Evolutionary conservation across 176 grass and related monocot genomes (phyloP), one percentile per base, ranked within the genome.

Genomic region (Paspalum notatum): DNA sequence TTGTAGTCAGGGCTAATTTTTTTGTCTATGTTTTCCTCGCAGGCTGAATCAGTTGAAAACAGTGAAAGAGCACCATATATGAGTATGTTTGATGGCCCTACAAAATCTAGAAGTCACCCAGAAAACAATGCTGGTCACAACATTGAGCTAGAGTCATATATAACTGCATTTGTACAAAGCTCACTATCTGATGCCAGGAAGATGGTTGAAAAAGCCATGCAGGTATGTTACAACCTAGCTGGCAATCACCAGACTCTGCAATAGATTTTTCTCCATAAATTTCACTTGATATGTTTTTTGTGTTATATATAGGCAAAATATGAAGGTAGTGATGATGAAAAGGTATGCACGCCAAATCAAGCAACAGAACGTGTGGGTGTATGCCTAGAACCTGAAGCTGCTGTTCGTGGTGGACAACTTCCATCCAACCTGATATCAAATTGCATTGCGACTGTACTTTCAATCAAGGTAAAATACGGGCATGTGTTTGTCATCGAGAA

Each of bases 401-500:
- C 41, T 71, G 24, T 53, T 41, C 8, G 12, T 82, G 66, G 68
- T 64, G n/a, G 6, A 3, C 58, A 72, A 44, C 47, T 85, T 78
- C 85, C 68, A 14, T 60, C 62, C 32, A 67, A 82, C 60, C 62
- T 93, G 72, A 87, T 87, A 79, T 42, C 38, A 13, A 84, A 84
- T n/a, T 93, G 91, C 68, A 27, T 90, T 32, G 77, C 87, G 26
- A 87, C 87, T 5, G 13, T 82, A 45, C 6, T 90, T 73, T 81
- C 88, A 63, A 90, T 93, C 62, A 83, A 87, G 85, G 91, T 87
- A 90, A 81, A 65, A 74, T 41, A 81, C 52, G 50, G 24, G 2
- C 37, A 7, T 75, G 42, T 56, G 22, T 56, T 63, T 17, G 37
- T 48, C 11, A 62, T 48, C 10, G 26, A 38, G 38, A 47, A 79